Evolutionary conservation across 2,329 filamentous ascomycete genomes (phyloP).

Genomic region (Ascochyta viciae-villosae): DNA sequence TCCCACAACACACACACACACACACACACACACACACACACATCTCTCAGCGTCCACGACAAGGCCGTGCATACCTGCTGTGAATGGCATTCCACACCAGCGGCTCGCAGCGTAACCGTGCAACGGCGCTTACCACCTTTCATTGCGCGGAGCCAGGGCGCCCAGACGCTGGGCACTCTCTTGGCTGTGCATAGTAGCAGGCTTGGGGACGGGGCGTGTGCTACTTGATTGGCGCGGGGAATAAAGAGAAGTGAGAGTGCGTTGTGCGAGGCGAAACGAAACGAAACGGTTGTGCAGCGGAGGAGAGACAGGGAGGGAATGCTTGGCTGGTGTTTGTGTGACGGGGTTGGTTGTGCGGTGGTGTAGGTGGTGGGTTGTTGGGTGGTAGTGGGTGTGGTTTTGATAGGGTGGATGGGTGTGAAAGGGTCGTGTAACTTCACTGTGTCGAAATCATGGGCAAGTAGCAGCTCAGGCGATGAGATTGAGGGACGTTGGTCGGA

Average conservation of each 20-base stretch:
- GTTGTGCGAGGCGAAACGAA: conserved; percentile 7
- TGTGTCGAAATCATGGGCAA: not conserved
- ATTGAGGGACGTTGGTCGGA: not conserved
- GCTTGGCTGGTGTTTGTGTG: conserved; percentile 21
- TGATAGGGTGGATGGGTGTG: not conserved
- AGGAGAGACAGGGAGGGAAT: conserved; percentile 12
- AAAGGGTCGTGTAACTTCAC: not conserved
- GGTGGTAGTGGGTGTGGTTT: not conserved
- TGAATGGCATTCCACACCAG: too few species aligned
- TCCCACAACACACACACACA: too few species aligned
- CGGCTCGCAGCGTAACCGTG: too few species aligned
- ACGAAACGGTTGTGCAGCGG: conserved; percentile 17
- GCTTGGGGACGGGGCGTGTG: conserved; percentile 5
- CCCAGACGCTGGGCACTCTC: not conserved
- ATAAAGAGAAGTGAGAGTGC: not conserved
- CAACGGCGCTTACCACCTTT: not conserved
- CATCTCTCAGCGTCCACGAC: too few species aligned
- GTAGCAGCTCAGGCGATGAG: not conserved
- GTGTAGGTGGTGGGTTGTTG: not conserved
- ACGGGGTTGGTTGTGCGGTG: not conserved
- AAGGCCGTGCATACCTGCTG: too few species aligned
- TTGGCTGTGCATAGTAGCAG: conserved; percentile 9
- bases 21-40: too few species aligned
- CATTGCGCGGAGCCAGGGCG: not conserved
- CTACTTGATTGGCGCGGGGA: conserved; percentile 8